Base-by-base conservation (phyloP, 2,329 filamentous ascomycete species). In the Malbranchea zuffiana region DNA sequence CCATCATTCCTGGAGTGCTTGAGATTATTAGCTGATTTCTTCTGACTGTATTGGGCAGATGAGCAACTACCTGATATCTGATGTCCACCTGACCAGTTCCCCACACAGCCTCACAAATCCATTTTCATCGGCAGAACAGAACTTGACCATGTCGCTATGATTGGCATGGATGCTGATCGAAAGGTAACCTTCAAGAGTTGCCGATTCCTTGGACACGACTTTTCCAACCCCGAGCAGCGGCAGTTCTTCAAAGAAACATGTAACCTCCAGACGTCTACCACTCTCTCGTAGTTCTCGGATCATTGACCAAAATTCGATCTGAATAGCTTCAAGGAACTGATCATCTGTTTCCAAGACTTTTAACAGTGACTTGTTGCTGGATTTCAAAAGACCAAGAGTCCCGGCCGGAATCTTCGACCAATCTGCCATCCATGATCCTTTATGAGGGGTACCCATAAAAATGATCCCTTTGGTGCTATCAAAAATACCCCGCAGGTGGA, bases 301-400 rank as follows among this genome's bases (percentile, higher is more conserved):
- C 25, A 30, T 37, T 2, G n/a, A n/a, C 16, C 16, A 16, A 13
- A 37, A 37, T 4, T 23, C 24, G 12, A 13, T 12, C 6, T 30
- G 34, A 23, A 37, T 30, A 3, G 23, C 7, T 16, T 37, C 16
- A 13, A 37, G 24, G 5, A 37, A 5, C 6, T 37, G 12, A 23
- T 17, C 13, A 19, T 37, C 25, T 23, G 24, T 17, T 18, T 27
- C 5, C 13, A 35, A 23, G 21, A 30, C 11, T 4, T 30, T 19
- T 10, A 37, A 19, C 12, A 44, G 17, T 13, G 37, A 26, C 19
- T 10, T 36, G 12, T 47, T 47, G 3, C 34, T 42, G 5, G 32
- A 41, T 26, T 43, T 47, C 6, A 48, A 12, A 2, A 49, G 15
- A 2, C 44, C 35, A 28, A 49, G 36, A n/a, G n/a, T n/a, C n/a